These are phyloP conservation scores for Dipteronia sinensis DNA, from an alignment of 345 rosid genomes.

Conservation along the genomic window DNA sequence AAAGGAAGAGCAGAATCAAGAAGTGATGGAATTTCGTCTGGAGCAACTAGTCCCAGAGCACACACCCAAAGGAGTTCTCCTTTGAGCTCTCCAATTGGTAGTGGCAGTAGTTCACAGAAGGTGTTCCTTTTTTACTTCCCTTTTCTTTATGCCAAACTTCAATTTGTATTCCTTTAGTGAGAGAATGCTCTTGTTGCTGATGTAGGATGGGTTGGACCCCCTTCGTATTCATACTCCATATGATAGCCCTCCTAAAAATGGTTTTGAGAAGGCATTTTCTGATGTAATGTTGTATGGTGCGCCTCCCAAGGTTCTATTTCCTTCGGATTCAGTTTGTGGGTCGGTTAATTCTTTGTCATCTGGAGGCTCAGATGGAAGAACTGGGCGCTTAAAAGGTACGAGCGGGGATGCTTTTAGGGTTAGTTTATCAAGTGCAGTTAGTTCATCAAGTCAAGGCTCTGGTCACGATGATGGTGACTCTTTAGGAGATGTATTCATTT, in stretches of 20 bases:
- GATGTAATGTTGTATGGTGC: constrained; percentile 60
- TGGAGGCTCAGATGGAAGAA: constrained; percentile 69
- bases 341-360: constrained; percentile 70
- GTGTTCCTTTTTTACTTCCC: constrained; percentile 32
- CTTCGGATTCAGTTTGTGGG: constrained; percentile 61
- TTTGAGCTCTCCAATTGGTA: constrained; percentile 67
- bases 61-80: constrained; percentile 70
- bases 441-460: constrained; percentile 83
- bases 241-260: constrained; percentile 64
- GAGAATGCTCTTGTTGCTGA: constrained; percentile 27
- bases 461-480: constrained; percentile 83
- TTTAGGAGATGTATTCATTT: constrained; percentile 74
- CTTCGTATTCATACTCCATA: constrained; percentile 58
- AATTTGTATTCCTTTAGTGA: constrained; percentile 16
- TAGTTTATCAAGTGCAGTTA: constrained; percentile 82
- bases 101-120: constrained; percentile 71
- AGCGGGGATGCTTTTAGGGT: constrained; percentile 73
- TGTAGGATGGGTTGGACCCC: constrained; percentile 57
- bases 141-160: constrained; percentile 17
- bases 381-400: constrained; percentile 47
- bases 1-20: constrained; percentile 63
- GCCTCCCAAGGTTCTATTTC: constrained; percentile 58
- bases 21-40: constrained; percentile 74
- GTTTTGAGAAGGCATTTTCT: constrained; percentile 60
- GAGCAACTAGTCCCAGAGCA: constrained; percentile 72